phyloP scores from a whole-genome alignment of 257 asterid species.

The Solanum piurae region DNA sequence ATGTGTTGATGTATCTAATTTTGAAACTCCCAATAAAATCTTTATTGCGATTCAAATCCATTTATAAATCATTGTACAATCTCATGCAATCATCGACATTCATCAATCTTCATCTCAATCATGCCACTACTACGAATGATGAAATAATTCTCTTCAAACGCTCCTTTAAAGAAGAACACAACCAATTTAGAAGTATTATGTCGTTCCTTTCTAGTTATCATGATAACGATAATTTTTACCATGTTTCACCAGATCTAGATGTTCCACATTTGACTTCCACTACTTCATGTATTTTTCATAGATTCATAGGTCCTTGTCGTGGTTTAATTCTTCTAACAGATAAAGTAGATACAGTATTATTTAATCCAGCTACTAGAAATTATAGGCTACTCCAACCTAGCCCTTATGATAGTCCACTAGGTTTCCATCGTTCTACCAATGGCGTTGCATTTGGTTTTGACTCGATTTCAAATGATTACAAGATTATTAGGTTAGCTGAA shows the following conservation, averaged over 20 bases:
- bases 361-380: neutral
- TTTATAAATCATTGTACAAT: neutral
- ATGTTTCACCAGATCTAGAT: neutral
- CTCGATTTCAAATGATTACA: neutral
- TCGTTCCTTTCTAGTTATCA: neutral
- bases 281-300: neutral
- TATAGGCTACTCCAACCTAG: neutral
- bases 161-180: neutral
- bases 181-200: neutral
- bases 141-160: neutral
- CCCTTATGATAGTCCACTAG: neutral
- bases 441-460: neutral
- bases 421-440: neutral
- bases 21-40: neutral
- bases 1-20: neutral
- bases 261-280: neutral
- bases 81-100: neutral
- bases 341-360: neutral
- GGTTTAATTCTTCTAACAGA: neutral
- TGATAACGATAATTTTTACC: neutral
- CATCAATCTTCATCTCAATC: neutral
- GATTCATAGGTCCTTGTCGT: neutral
- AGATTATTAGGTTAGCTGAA: neutral
- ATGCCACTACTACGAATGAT: neutral
- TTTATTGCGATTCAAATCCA: neutral